Conservation (phyloP, 306 rosid species). For the Morella rubra region DNA sequence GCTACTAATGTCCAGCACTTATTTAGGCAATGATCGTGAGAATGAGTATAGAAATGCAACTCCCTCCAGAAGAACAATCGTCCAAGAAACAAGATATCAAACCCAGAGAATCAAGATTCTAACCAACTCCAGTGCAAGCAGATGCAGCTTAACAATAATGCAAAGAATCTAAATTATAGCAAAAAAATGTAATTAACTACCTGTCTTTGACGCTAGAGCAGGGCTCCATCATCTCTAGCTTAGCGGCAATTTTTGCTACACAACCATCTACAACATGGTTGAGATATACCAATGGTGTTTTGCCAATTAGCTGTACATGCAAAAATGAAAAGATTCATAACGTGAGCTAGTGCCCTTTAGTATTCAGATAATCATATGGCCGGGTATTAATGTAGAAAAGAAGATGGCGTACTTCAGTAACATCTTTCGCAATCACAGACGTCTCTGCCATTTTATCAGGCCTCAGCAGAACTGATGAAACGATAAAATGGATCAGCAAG, state of each 20-base stretch:
- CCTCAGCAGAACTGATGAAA: conserved; percentile 32
- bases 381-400: not conserved
- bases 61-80: not conserved
- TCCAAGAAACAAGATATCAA: not conserved
- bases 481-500: not conserved
- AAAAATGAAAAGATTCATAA: conserved; percentile 10
- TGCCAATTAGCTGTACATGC: conserved; percentile 64
- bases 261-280: conserved; percentile 78
- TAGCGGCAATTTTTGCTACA: conserved; percentile 73
- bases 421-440: conserved; percentile 71
- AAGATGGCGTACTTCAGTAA: conserved; percentile 67
- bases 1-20: not conserved
- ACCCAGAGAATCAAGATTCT: not conserved
- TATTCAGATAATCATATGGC: not conserved
- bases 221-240: conserved; percentile 96
- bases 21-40: not conserved
- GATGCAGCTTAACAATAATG: conserved; percentile 1
- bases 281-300: conserved; percentile 84
- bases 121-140: conserved; percentile 1
- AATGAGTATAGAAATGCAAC: not conserved
- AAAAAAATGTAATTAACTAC: conserved; percentile 32
- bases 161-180: conserved; percentile 2
- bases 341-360: conserved; percentile 12
- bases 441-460: conserved; percentile 65
- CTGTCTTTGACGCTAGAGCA: conserved; percentile 96